Evolutionary conservation across 139 green algal species (phyloP).

Genomic region (Coelastrella sp.): DNA sequence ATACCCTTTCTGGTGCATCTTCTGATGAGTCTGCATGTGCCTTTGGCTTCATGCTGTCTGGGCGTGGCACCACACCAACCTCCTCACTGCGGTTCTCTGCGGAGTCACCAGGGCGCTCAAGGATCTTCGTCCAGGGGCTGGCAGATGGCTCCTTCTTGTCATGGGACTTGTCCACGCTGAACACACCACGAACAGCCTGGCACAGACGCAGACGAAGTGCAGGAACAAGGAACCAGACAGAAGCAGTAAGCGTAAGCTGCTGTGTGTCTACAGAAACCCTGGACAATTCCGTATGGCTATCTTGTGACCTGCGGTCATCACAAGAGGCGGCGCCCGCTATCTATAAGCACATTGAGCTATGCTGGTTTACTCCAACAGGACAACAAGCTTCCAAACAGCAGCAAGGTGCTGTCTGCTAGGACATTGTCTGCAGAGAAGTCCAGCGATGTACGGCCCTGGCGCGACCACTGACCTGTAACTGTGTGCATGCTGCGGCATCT

Average conservation of each 20-base stretch:
- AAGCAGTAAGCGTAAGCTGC: not conserved
- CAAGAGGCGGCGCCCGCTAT: too few relatives aligned
- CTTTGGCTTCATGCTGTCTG: not conserved
- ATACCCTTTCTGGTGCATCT: slow-evolving; percentile 36
- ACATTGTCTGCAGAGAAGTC: not conserved
- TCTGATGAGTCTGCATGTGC: not conserved
- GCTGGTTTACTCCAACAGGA: too few relatives aligned
- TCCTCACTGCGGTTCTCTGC: slow-evolving; percentile 3
- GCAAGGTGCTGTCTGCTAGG: not conserved
- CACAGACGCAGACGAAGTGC: not conserved
- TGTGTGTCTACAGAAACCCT: not conserved
- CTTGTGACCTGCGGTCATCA: too few relatives aligned
- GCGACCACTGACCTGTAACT: not conserved
- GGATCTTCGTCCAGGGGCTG: slow-evolving; percentile 28
- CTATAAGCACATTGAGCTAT: too few relatives aligned
- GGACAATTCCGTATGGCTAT: not conserved
- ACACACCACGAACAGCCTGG: not conserved
- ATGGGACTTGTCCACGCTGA: not conserved
- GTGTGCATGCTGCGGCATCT: not conserved
- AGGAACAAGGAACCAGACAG: too few relatives aligned
- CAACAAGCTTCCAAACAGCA: not conserved
- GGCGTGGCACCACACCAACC: not conserved
- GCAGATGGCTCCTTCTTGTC: not conserved
- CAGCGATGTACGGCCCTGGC: not conserved
- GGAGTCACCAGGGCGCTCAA: slow-evolving; percentile 11